phyloP scores from a whole-genome alignment of 2,329 filamentous ascomycete genomes.

The Hypoxylon sp. region DNA sequence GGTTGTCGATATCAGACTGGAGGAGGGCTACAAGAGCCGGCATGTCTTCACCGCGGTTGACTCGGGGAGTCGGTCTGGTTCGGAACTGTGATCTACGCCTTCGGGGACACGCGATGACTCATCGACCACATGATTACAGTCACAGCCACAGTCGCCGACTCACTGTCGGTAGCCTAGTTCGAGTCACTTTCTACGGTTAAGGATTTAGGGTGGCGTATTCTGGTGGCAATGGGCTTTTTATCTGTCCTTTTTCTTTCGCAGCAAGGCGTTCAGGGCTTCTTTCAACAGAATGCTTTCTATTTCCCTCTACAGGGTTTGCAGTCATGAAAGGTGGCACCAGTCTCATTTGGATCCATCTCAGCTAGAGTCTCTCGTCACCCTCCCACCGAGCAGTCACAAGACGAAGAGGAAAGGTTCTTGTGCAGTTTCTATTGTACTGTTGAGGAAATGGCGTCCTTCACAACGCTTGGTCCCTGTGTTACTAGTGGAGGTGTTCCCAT shows the following conservation, averaged over 20 bases:
- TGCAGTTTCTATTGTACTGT: neutral
- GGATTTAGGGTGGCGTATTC: neutral
- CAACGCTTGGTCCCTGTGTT: neutral
- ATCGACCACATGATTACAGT: neutral
- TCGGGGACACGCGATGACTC: neutral
- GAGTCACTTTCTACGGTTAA: neutral
- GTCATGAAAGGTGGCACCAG: neutral
- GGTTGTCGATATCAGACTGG: slow-evolving; percentile 68
- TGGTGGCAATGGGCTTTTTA: neutral
- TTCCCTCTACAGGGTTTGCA: neutral
- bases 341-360: neutral
- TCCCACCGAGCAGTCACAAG: neutral
- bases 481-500: neutral
- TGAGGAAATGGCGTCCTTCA: neutral
- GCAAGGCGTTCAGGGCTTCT: slow-evolving; percentile 34
- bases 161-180: neutral
- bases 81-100: slow-evolving; percentile 2
- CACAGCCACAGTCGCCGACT: neutral
- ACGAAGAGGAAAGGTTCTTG: neutral
- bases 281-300: neutral
- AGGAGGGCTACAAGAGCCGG: slow-evolving; percentile 63
- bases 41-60: slow-evolving; percentile 59
- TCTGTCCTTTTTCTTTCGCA: slow-evolving; percentile 19
- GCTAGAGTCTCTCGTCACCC: neutral
- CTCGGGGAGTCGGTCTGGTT: slow-evolving; percentile 13